Evolutionary conservation across 2,329 filamentous ascomycete species (phyloP).

Genomic region (Aspergillus proliferans): DNA sequence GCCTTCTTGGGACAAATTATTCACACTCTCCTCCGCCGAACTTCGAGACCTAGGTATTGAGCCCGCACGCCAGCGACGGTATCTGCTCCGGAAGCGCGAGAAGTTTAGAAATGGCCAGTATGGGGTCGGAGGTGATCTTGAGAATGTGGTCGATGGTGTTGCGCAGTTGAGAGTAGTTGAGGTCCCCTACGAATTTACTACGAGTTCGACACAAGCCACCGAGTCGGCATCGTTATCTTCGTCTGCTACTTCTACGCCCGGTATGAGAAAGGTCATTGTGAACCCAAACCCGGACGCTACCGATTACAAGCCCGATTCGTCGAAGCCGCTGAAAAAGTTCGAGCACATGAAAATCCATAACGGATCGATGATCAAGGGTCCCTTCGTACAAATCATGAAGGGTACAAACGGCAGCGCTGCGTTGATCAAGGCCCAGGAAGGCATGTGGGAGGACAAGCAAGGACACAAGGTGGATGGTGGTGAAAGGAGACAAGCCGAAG

Average conservation of each 20-base stretch:
- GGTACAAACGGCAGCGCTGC: constrained; percentile 55
- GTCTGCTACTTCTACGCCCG: constrained; percentile 49
- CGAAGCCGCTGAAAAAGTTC: constrained; percentile 48
- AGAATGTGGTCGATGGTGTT: constrained; percentile 60
- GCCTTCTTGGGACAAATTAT: constrained; percentile 82
- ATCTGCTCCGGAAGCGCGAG: constrained; percentile 82
- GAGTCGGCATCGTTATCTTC: constrained; percentile 28
- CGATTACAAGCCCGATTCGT: constrained; percentile 47
- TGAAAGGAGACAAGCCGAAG: constrained; percentile 80
- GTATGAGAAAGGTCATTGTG: constrained; percentile 53
- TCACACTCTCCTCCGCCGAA: constrained; percentile 70
- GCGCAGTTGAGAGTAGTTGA: constrained; percentile 55
- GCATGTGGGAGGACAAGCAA: constrained; percentile 84
- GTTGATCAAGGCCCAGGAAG: constrained; percentile 66
- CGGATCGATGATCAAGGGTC: constrained; percentile 65
- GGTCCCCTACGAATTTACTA: constrained; percentile 38
- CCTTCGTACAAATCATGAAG: constrained; percentile 64
- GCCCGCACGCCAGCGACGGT: constrained; percentile 72
- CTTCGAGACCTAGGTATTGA: constrained; percentile 81
- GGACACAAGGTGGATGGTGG: constrained; percentile 94
- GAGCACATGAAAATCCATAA: constrained; percentile 62
- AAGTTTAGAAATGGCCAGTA: constrained; percentile 71
- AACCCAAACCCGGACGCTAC: constrained; percentile 53
- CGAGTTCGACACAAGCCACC: constrained; percentile 15
- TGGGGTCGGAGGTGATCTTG: constrained; percentile 76